Base-by-base conservation (phyloP, 2,329 filamentous ascomycete species). In the Teratosphaeria nubilosa region DNA sequence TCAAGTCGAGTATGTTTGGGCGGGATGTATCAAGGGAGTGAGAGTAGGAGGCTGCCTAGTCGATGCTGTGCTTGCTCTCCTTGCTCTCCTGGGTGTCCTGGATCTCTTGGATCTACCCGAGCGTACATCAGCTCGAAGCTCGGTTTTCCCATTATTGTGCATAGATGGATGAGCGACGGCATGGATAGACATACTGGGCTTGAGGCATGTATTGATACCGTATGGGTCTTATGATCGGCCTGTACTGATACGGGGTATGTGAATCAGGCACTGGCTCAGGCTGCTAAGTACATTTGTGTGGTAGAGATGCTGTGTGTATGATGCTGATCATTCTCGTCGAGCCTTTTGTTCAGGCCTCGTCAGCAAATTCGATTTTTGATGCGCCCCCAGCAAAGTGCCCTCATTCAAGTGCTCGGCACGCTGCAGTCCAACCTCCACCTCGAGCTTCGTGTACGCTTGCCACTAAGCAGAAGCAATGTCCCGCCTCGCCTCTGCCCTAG, bases 1-100 rank as follows among this genome's bases (percentile, higher is more conserved):
- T 92, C 74, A 99, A 99, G 83, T 91, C 91, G 67, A 95, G 95
- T 80, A 78, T 94, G 60, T 99, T 99, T 71, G 94, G 94, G 62
- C 91, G 94, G 73, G 94, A 99, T 70, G 90, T 97, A 55, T 92
- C 89, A 51, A 83, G 89, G 69, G 89, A 92, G 77, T 91, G 73
- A 59, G 7, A 30, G 27, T 5, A 0, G 41, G 16, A 41, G 34
- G 32, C n/a, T 2, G 2, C 5, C 41, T 9, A 10, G 16, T 41
- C 34, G 13, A n/a, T 4, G 11, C 13, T 48, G 3, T 20, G 41
- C 20, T 11, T 16, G n/a, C 41, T 20, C n/a, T 48, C 20, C n/a
- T 30, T 30, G 27, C 27, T 30, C 27, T 30, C 27, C 27, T 30
- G 27, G 27, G 7, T 30, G 27, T 30, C 27, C 27, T 30, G 27